phyloP scores from a whole-genome alignment of 164 flowering plant genomes.

The Cinnamomum micranthum region DNA sequence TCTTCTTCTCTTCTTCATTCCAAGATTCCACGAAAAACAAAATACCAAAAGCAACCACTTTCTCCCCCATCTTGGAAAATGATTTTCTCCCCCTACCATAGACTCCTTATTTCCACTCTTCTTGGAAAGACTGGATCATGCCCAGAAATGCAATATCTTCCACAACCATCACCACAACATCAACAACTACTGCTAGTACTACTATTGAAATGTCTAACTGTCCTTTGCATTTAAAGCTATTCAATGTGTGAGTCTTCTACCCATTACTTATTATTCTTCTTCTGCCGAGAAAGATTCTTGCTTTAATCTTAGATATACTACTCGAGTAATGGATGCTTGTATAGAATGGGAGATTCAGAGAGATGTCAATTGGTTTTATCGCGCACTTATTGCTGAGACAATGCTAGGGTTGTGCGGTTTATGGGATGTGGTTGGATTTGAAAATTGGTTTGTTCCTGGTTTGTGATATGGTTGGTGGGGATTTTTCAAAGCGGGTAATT shows the following conservation, averaged over 20 bases:
- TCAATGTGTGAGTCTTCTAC: slow-evolving; percentile 43
- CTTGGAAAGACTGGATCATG: slow-evolving; percentile 65
- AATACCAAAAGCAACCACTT: background rate
- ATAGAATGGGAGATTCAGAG: slow-evolving; percentile 34
- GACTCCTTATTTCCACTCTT: slow-evolving; percentile 47
- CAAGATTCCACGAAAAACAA: background rate
- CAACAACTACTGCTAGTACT: background rate
- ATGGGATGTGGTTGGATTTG: slow-evolving; percentile 71
- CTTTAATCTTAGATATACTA: slow-evolving; percentile 39
- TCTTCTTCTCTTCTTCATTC: slow-evolving; percentile 14
- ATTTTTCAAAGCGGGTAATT: slow-evolving; percentile 15
- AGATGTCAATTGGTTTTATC: slow-evolving; percentile 41
- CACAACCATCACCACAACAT: slow-evolving; percentile 15
- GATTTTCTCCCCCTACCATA: slow-evolving; percentile 35
- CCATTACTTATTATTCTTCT: slow-evolving; percentile 19
- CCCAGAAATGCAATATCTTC: background rate
- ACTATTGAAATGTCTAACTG: background rate
- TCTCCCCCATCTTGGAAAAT: background rate
- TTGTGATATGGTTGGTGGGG: slow-evolving; percentile 34
- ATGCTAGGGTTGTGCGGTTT: slow-evolving; percentile 32
- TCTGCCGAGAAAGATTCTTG: slow-evolving; percentile 15
- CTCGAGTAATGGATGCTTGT: slow-evolving; percentile 43
- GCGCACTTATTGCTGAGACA: slow-evolving; percentile 25
- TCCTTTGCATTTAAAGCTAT: slow-evolving; percentile 14
- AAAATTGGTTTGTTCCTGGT: slow-evolving; percentile 56